phyloP scores from a whole-genome alignment of 2,329 filamentous ascomycete genomes.

The Macrophomina pseudophaseolina region DNA sequence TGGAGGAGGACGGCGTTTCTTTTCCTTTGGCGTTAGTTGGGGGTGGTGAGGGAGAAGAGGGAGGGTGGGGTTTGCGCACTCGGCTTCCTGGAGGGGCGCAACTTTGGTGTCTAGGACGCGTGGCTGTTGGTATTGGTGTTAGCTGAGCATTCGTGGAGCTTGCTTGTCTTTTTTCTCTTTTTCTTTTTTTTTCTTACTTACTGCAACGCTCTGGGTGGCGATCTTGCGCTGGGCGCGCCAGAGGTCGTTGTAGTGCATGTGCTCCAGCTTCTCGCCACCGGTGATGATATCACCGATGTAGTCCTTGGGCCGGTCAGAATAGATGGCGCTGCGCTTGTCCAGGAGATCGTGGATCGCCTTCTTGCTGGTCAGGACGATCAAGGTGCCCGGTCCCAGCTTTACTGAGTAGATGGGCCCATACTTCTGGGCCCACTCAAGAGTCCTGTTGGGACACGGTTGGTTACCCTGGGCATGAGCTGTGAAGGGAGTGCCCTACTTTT shows the following conservation, averaged over 20 bases:
- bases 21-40: not conserved
- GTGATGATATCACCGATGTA: slow-evolving; percentile 52
- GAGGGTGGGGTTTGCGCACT: slow-evolving; percentile 23
- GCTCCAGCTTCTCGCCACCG: slow-evolving; percentile 49
- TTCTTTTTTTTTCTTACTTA: not conserved
- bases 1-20: slow-evolving; percentile 28
- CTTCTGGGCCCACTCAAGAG: slow-evolving; percentile 49
- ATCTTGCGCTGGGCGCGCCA: slow-evolving; percentile 36
- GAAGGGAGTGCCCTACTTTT: slow-evolving; percentile 28
- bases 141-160: no score
- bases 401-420: slow-evolving; percentile 52
- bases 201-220: slow-evolving; percentile 29
- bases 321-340: slow-evolving; percentile 53
- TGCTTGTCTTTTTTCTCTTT: no score
- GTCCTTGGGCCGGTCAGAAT: slow-evolving; percentile 49
- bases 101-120: slow-evolving; percentile 27
- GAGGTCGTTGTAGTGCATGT: slow-evolving; percentile 29
- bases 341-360: slow-evolving; percentile 50
- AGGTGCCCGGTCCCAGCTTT: slow-evolving; percentile 50
- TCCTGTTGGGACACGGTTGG: slow-evolving; percentile 30
- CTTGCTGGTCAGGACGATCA: slow-evolving; percentile 49
- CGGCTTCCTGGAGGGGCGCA: slow-evolving; percentile 29
- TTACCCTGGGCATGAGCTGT: not conserved
- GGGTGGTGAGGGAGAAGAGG: not conserved
- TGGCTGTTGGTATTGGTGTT: slow-evolving; percentile 1